These are phyloP conservation scores for Clarireedia homoeocarpa DNA, from an alignment of 2,329 filamentous ascomycete species.

Conservation along the genomic window DNA sequence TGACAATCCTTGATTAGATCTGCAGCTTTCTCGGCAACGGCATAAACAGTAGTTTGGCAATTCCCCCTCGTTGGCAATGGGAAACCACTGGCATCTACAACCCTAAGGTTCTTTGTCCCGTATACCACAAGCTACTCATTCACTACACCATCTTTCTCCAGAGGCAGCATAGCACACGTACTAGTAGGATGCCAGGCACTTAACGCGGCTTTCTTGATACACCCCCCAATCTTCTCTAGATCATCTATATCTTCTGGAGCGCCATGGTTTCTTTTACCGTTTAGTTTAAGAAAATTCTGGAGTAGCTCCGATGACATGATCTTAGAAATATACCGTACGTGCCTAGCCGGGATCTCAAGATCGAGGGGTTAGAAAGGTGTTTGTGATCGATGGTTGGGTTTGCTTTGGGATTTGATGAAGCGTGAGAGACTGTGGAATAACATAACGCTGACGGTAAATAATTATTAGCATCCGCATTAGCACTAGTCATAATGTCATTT, in stretches of 20 bases:
- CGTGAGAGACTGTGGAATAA: constrained; percentile 34
- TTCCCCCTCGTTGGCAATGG: constrained; percentile 12
- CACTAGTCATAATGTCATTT: neutral
- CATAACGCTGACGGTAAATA: constrained; percentile 46
- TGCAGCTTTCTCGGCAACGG: constrained; percentile 16
- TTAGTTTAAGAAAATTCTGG: constrained; percentile 26
- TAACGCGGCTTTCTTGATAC: neutral
- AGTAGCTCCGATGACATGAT: constrained; percentile 28
- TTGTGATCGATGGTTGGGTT: constrained; percentile 32
- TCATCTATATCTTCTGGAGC: neutral
- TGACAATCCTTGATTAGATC: constrained; percentile 8
- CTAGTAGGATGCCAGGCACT: constrained; percentile 11
- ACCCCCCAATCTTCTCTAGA: neutral
- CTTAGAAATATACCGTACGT: constrained; percentile 29
- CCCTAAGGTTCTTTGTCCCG: constrained; percentile 11
- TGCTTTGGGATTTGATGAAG: constrained; percentile 26
- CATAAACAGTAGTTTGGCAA: constrained; percentile 13
- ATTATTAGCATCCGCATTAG: constrained; percentile 31
- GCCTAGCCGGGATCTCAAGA: constrained; percentile 32
- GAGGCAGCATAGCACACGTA: constrained; percentile 16
- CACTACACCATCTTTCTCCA: constrained; percentile 14
- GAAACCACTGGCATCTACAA: constrained; percentile 20
- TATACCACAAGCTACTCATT: constrained; percentile 13
- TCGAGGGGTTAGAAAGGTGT: constrained; percentile 37
- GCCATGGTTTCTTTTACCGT: neutral